Base-by-base conservation (phyloP, 164 flowering plant genomes). In the Vitis riparia region DNA sequence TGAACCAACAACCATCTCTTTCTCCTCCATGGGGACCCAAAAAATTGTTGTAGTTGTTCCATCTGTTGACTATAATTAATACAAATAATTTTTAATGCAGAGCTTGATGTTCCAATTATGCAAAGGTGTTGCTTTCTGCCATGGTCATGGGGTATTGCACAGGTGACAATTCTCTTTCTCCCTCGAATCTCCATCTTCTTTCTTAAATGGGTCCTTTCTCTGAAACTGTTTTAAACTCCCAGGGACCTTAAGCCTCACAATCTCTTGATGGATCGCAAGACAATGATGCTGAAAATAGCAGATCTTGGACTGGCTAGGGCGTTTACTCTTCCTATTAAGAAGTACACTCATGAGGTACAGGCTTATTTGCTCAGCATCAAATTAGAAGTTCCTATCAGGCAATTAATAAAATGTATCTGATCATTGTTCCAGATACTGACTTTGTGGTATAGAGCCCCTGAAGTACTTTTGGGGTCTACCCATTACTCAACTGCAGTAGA, bases 221-320 rank as follows among this genome's bases (percentile, higher is more conserved):
- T 65, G 3, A 17, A 47, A 10, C 49, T 1, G 5, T 17, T 48
- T 57, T 44, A 15, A 13, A n/a, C 48, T n/a, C 19, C 16, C 72
- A 93, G 99, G 85, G 99, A 93, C 76, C 87, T 95, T 55, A 95
- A 95, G 78, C 98, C 98, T 56, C 98, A 95, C 77, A 95, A 93
- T 80, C 93, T 95, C 17, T 74, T 95, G 76, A 90, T 95, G 98
- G 98, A 90, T 76, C 85, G 79, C 16, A 89, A 86, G 80, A 85
- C 93, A 1, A 72, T 78, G 85, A 72, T 56, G 78, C 99, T 95
- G 56, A 95, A 95, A 66, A 91, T 91, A 52, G 99, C 99, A 30
- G 98, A 95, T 77, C 94, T 93, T 71, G 98, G 99, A 14, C 85
- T 95, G 0, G 97, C 94, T 60, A 77, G 99, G 61, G 89, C 96